A percentile compares a stretch with the other conserved stretches of the same genome.
These are phyloP conservation scores for Exserohilum turcica DNA, from an alignment of 2,329 filamentous ascomycete species.

Conservation along the genomic window DNA sequence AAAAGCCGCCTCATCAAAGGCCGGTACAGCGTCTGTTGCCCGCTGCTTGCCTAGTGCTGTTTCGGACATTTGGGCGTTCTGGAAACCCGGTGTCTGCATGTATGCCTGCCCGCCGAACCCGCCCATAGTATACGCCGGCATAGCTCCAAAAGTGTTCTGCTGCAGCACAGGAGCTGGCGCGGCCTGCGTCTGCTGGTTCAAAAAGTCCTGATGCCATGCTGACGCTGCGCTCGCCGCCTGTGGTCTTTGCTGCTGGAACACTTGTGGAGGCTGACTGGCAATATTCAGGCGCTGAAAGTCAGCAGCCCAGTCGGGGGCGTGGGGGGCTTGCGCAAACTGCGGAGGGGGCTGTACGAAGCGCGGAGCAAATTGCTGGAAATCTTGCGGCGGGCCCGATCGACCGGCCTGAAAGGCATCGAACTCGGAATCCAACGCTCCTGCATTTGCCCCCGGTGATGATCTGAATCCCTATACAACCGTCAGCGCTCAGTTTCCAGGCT, in stretches of 20 bases:
- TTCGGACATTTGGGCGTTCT: slow-evolving; percentile 28
- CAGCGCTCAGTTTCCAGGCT: slow-evolving; percentile 5
- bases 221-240: slow-evolving; percentile 36
- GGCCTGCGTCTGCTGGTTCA: slow-evolving; percentile 48
- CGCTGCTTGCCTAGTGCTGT: slow-evolving; percentile 43
- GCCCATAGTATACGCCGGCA: slow-evolving; percentile 36
- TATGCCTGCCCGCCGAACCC: slow-evolving; percentile 34
- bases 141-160: slow-evolving; percentile 34
- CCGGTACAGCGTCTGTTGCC: slow-evolving; percentile 44
- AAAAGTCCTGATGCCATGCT: slow-evolving; percentile 68
- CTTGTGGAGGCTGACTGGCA: slow-evolving; percentile 48
- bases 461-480: slow-evolving; percentile 62
- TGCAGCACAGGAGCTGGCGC: slow-evolving; percentile 36
- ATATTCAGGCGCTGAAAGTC: slow-evolving; percentile 58
- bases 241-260: slow-evolving; percentile 55
- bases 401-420: slow-evolving; percentile 72
- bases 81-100: slow-evolving; percentile 29
- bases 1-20: slow-evolving; percentile 62
- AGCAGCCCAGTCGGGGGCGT: slow-evolving; percentile 53
- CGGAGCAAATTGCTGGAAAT: slow-evolving; percentile 43
- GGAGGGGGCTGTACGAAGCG: slow-evolving; percentile 48
- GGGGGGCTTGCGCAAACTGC: slow-evolving; percentile 40
- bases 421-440: slow-evolving; percentile 65
- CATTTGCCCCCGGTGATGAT: slow-evolving; percentile 58
- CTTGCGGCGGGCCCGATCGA: slow-evolving; percentile 45